Evolutionary conservation across 495 filamentous ascomycete species (phyloP).

Genomic region (Penicillium lividum): DNA sequence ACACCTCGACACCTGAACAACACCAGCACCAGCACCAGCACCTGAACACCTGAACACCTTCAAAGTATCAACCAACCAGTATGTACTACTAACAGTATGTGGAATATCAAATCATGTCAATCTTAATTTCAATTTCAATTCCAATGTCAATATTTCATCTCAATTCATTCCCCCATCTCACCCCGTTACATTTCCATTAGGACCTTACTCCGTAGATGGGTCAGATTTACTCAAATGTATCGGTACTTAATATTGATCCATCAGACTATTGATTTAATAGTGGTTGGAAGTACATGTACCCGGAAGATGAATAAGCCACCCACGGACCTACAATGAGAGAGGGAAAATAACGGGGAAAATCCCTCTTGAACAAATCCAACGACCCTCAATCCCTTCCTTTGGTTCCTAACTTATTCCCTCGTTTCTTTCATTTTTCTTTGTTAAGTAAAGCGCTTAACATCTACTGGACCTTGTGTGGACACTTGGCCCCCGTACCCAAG

Average conservation of each 20-base stretch:
- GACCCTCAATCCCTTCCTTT: constrained; percentile 11
- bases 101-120: too few relatives aligned
- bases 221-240: constrained; percentile 4
- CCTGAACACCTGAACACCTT: too few relatives aligned
- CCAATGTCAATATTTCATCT: too few relatives aligned
- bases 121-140: too few relatives aligned
- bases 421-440: constrained; percentile 3
- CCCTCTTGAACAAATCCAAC: constrained; percentile 16
- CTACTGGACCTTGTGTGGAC: constrained; percentile 6
- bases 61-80: too few relatives aligned
- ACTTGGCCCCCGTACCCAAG: constrained; percentile 6
- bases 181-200: too few relatives aligned
- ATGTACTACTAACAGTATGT: too few relatives aligned
- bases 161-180: too few relatives aligned
- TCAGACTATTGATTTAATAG: neutral
- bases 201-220: neutral
- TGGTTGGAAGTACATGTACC: constrained; percentile 7
- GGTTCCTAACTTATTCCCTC: neutral
- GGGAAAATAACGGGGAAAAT: constrained; percentile 26
- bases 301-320: constrained; percentile 10
- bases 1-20: neutral
- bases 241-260: neutral
- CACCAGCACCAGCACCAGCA: too few relatives aligned
- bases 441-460: neutral
- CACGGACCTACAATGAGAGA: neutral